Evolutionary conservation across 2,329 filamentous ascomycete genomes (phyloP).

Genomic region (Botrytis fabae): DNA sequence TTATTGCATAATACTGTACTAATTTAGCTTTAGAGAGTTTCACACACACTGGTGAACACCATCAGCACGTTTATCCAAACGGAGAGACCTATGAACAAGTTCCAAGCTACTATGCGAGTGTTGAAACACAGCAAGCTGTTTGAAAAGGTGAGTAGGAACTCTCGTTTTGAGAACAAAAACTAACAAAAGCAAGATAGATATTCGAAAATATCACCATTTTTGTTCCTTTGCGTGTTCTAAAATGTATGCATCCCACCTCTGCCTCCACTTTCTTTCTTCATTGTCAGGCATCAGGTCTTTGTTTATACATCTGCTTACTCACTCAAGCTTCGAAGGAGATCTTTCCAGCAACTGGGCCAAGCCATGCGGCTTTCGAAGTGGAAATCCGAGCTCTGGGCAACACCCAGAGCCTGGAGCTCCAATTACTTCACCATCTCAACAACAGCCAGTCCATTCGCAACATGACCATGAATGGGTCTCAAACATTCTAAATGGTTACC

Average conservation of each 20-base stretch:
- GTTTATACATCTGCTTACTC: neutral
- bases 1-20: neutral
- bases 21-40: neutral
- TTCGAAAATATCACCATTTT: neutral
- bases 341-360: neutral
- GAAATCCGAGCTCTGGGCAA: slow-evolving; percentile 61
- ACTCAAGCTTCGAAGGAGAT: neutral
- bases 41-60: neutral
- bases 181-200: neutral
- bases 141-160: neutral
- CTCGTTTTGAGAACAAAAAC: neutral
- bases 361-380: slow-evolving; percentile 45
- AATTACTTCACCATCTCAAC: slow-evolving; percentile 72
- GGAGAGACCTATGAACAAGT: neutral
- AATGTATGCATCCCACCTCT: neutral
- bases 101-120: neutral
- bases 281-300: neutral
- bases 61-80: neutral
- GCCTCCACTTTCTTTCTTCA: too few species aligned
- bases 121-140: too few species aligned
- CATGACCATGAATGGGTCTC: slow-evolving; percentile 33
- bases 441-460: slow-evolving; percentile 65
- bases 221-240: neutral
- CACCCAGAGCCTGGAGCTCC: slow-evolving; percentile 49
- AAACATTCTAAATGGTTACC: neutral